Evolutionary conservation across 2,329 filamentous ascomycete species (phyloP).

Genomic region (Onygenales sp.): DNA sequence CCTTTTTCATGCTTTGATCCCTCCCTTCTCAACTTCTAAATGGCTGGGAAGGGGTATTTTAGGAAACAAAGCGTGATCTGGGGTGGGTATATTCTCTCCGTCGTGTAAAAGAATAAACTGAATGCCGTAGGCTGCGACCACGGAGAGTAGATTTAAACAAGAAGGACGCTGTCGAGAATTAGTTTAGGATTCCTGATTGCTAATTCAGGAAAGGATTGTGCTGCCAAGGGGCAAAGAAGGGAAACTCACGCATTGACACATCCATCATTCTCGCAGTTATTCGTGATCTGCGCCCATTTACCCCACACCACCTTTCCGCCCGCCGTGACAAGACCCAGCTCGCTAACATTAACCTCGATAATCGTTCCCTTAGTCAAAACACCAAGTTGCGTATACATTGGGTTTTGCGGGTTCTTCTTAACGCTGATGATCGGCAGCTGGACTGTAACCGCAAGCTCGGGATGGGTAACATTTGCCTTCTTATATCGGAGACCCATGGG

Average conservation of each 20-base stretch:
- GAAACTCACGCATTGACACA: constrained; percentile 46
- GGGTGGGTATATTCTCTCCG: not conserved
- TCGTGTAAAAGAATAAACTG: not conserved
- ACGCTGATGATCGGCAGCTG: constrained; percentile 71
- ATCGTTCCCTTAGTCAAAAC: constrained; percentile 78
- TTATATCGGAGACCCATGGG: constrained; percentile 73
- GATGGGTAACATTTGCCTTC: constrained; percentile 66
- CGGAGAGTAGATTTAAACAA: constrained; percentile 10
- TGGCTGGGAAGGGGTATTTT: not conserved
- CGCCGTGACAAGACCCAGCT: constrained; percentile 82
- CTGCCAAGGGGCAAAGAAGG: not conserved
- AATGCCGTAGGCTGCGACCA: constrained; percentile 7
- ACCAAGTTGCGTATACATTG: constrained; percentile 84
- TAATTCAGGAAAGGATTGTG: not conserved
- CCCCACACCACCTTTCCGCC: constrained; percentile 93
- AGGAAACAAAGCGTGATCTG: not conserved
- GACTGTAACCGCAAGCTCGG: constrained; percentile 76
- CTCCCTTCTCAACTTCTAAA: not conserved
- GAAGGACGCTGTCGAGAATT: constrained; percentile 11
- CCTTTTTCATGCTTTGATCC: too few relatives aligned
- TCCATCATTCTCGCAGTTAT: constrained; percentile 49
- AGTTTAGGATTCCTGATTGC: not conserved
- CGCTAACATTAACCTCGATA: constrained; percentile 86
- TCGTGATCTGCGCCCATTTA: constrained; percentile 63
- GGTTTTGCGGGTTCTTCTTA: constrained; percentile 81